These are phyloP conservation scores for Acmispon strigosus DNA, from an alignment of 306 rosid genomes.

Conservation along the genomic window DNA sequence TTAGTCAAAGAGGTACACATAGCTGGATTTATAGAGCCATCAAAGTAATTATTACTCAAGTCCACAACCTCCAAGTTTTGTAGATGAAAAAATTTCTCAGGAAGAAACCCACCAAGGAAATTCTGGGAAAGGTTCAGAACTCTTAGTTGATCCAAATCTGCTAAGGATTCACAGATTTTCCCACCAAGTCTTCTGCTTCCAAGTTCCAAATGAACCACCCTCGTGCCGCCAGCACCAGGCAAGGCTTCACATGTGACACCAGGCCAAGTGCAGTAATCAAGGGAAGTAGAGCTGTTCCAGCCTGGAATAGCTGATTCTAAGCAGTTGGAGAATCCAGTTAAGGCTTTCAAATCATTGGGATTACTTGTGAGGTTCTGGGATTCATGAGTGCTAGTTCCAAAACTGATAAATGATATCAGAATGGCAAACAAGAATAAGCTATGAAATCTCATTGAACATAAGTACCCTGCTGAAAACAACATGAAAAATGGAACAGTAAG, in stretches of 20 bases:
- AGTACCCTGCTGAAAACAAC: neutral
- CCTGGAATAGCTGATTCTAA: constrained; percentile 4
- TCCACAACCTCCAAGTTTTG: constrained; percentile 23
- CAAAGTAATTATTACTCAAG: constrained; percentile 13
- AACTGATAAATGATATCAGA: neutral
- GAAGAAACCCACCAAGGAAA: constrained; percentile 15
- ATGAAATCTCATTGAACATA: neutral
- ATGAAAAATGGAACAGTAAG: neutral
- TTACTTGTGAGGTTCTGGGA: constrained; percentile 7
- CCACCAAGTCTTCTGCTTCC: constrained; percentile 15
- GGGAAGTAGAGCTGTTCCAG: neutral
- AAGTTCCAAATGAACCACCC: constrained; percentile 21
- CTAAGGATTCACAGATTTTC: constrained; percentile 15
- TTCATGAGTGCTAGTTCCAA: neutral
- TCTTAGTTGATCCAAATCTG: constrained; percentile 24
- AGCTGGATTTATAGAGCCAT: neutral
- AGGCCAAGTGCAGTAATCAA: constrained; percentile 21
- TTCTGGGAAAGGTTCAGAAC: constrained; percentile 22
- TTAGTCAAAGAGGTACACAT: neutral
- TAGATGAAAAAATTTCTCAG: constrained; percentile 14
- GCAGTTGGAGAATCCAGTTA: constrained; percentile 19
- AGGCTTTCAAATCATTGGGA: constrained; percentile 22
- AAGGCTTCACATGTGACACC: constrained; percentile 22
- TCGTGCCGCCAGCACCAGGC: neutral
- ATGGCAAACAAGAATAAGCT: neutral